Percentiles rank a stretch among this genome's conserved stretches.
phyloP scores from a whole-genome alignment of 441 rosid species.

The Corymbia calophylla region DNA sequence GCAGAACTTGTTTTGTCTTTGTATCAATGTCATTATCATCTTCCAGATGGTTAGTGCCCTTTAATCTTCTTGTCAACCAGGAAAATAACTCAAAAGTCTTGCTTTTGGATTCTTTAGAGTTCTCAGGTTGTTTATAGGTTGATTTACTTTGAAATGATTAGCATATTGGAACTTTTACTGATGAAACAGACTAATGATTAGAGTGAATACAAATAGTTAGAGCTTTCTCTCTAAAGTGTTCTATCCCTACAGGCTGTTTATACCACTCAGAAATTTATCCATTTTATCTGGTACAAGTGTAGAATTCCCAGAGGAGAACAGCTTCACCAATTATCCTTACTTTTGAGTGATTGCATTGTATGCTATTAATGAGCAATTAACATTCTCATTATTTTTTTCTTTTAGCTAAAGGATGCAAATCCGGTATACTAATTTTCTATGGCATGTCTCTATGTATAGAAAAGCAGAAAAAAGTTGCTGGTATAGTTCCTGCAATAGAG shows the following conservation, averaged over 20 bases:
- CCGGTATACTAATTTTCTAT: background rate
- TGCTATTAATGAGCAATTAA: background rate
- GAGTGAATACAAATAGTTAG: background rate
- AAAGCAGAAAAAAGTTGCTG: constrained; percentile 63
- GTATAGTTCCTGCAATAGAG: constrained; percentile 82
- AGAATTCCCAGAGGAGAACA: background rate
- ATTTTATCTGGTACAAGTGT: background rate
- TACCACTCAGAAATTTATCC: background rate
- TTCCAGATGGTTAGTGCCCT: constrained; percentile 53
- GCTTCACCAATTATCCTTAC: background rate
- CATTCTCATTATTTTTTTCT: background rate
- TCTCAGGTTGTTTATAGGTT: background rate
- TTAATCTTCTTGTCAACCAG: background rate
- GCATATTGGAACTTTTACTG: background rate
- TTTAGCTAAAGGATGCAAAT: background rate
- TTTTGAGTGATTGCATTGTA: background rate
- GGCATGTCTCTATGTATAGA: constrained; percentile 30
- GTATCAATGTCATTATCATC: constrained; percentile 41
- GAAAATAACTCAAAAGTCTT: background rate
- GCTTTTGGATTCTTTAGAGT: background rate
- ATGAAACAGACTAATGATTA: background rate
- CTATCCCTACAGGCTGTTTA: background rate
- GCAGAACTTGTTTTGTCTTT: constrained; percentile 83
- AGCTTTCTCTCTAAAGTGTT: background rate
- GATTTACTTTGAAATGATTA: background rate